These are phyloP conservation scores for Platanthera guangdongensis DNA, from an alignment of 106 monocot species.

Conservation along the genomic window DNA sequence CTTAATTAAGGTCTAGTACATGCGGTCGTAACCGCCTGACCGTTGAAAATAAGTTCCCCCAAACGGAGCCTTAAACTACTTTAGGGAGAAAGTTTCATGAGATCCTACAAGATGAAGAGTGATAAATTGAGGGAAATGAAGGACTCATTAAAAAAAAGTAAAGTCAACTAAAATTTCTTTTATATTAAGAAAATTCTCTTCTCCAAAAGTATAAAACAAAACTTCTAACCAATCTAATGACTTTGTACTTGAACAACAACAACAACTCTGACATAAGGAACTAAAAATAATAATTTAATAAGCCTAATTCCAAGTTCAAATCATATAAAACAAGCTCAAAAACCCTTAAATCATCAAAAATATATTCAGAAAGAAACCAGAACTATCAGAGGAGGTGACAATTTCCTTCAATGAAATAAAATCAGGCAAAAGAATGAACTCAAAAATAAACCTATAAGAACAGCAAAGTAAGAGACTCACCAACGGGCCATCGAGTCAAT, in stretches of 20 bases:
- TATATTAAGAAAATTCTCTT: not conserved
- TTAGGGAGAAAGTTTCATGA: not conserved
- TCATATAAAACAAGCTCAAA: not conserved
- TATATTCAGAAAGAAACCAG: not conserved
- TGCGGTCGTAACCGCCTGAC: too few species aligned
- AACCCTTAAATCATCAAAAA: not conserved
- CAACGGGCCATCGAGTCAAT: slow-evolving; percentile 19
- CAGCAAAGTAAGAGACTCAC: slow-evolving; percentile 7
- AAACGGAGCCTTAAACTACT: too few species aligned
- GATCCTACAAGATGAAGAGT: too few species aligned
- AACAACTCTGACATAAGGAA: too few species aligned
- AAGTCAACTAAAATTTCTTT: not conserved
- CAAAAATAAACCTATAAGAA: not conserved
- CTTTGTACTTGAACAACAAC: too few species aligned
- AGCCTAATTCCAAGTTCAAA: not conserved
- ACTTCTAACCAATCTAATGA: not conserved
- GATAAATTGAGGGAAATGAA: not conserved
- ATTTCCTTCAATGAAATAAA: not conserved
- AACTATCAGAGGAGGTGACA: not conserved
- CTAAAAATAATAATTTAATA: not conserved
- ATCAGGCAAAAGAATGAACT: not conserved
- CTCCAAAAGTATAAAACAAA: not conserved
- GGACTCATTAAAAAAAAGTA: not conserved
- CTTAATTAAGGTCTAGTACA: too few species aligned
- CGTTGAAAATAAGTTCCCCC: too few species aligned